Evolutionary conservation across 164 flowering plant genomes (phyloP).

Genomic region (Echeveria elegans): DNA sequence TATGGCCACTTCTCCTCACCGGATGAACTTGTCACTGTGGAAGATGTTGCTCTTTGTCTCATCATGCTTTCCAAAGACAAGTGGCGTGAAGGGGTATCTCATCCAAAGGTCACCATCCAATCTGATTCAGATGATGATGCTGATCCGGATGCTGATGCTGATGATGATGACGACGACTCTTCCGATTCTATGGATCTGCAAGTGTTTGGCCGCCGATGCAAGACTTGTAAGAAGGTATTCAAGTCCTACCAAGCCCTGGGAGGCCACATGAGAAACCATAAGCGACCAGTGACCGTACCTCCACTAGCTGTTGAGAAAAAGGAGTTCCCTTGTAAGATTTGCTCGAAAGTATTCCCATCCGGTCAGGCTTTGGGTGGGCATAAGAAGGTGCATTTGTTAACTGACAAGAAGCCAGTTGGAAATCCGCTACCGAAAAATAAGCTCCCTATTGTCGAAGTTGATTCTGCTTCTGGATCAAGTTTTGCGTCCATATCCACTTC

Average conservation of each 20-base stretch:
- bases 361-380: slow-evolving; percentile 11
- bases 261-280: slow-evolving; percentile 5
- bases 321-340: background rate
- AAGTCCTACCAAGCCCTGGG: slow-evolving; percentile 5
- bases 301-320: background rate
- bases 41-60: slow-evolving; percentile 7
- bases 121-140: background rate
- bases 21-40: background rate
- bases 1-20: background rate
- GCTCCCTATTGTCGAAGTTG: background rate
- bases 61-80: slow-evolving; percentile 8
- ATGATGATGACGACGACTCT: background rate
- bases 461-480: background rate
- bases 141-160: background rate
- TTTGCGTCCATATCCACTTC: background rate
- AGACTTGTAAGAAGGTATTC: slow-evolving; percentile 8
- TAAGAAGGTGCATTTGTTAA: background rate
- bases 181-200: background rate
- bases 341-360: slow-evolving; percentile 1
- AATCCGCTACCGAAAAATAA: background rate
- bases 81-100: background rate
- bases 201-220: background rate
- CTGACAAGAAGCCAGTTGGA: background rate
- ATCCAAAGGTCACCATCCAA: background rate
- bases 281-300: background rate